Evolutionary conservation across 164 flowering plant genomes (phyloP).

Genomic region (Cinnamomum chago): DNA sequence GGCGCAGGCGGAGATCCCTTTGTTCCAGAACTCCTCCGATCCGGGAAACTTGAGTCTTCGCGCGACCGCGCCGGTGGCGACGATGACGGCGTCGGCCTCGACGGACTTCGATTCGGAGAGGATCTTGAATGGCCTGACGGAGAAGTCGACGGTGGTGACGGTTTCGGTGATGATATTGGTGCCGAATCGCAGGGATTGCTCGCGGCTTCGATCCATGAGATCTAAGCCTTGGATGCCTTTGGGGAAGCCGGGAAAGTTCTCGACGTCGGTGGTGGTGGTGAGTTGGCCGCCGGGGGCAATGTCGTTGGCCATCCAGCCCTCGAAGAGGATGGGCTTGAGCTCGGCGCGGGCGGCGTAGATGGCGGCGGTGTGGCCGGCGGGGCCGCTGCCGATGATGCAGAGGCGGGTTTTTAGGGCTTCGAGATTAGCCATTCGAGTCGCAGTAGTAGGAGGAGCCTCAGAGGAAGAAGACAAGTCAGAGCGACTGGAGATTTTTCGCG

Average conservation of each 20-base stretch:
- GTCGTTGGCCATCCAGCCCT: conserved; percentile 96
- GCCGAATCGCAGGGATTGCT: conserved; percentile 67
- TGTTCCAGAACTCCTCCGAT: conserved; percentile 77
- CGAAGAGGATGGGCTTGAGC: conserved; percentile 85
- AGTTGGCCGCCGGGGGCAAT: conserved; percentile 98
- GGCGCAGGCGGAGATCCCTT: conserved; percentile 90
- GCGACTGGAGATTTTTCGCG: neutral
- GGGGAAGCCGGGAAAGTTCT: conserved; percentile 96
- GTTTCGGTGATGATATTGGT: conserved; percentile 77
- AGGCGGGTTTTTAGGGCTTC: conserved; percentile 48
- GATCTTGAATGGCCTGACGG: conserved; percentile 53
- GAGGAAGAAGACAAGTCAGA: neutral
- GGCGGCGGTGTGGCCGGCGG: conserved; percentile 96
- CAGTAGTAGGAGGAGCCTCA: neutral
- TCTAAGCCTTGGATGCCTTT: conserved; percentile 69
- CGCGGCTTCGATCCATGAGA: conserved; percentile 62
- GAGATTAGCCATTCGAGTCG: conserved; percentile 34
- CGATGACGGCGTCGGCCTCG: conserved; percentile 69
- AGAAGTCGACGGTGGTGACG: conserved; percentile 62
- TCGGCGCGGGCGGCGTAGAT: conserved; percentile 91
- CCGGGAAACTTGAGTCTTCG: conserved; percentile 61
- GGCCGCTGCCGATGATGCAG: conserved; percentile 96
- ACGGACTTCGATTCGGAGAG: conserved; percentile 41
- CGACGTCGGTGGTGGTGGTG: conserved; percentile 95
- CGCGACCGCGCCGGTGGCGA: conserved; percentile 92